Evolutionary conservation across 305 asterid species (phyloP).

Genomic region (Fraxinus velutina): DNA sequence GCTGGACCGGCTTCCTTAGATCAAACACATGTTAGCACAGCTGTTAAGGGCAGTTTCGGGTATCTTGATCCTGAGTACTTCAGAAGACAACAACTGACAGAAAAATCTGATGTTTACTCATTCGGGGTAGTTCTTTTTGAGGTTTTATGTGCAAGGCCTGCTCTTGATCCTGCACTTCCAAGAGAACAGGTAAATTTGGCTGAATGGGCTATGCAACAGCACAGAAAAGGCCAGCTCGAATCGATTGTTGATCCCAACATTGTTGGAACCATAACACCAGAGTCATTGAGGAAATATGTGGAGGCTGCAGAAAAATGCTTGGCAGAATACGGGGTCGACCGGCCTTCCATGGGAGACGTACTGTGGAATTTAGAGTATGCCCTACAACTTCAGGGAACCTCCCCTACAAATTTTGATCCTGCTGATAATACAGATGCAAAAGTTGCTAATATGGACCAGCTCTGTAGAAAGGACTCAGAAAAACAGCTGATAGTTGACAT

Average conservation of each 20-base stretch:
- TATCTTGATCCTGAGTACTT: conserved; percentile 94
- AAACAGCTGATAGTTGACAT: conserved; percentile 37
- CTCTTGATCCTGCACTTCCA: conserved; percentile 76
- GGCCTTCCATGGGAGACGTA: conserved; percentile 94
- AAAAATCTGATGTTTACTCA: conserved; percentile 81
- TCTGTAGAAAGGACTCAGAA: conserved; percentile 13
- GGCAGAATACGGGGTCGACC: conserved; percentile 77
- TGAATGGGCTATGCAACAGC: conserved; percentile 79
- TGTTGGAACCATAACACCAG: conserved; percentile 36
- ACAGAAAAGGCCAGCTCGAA: conserved; percentile 45
- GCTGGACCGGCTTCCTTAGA: conserved; percentile 67
- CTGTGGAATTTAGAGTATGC: conserved; percentile 80
- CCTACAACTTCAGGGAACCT: conserved; percentile 58
- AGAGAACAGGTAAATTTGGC: conserved; percentile 84
- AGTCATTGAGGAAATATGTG: conserved; percentile 59
- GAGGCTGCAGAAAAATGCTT: conserved; percentile 88
- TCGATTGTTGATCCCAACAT: conserved; percentile 56
- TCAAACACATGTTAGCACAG: conserved; percentile 90
- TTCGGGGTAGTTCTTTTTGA: conserved; percentile 86
- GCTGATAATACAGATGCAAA: conserved; percentile 10
- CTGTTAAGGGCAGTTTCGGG: conserved; percentile 92
- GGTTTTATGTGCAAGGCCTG: conserved; percentile 84
- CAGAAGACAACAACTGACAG: conserved; percentile 83
- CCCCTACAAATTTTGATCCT: conserved; percentile 19
- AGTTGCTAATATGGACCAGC: conserved; percentile 22